Percentiles rank a stretch among this genome's conserved stretches.
These are phyloP conservation scores for Emergomyces orientalis DNA, from an alignment of 2,329 filamentous ascomycete genomes.

Conservation along the genomic window DNA sequence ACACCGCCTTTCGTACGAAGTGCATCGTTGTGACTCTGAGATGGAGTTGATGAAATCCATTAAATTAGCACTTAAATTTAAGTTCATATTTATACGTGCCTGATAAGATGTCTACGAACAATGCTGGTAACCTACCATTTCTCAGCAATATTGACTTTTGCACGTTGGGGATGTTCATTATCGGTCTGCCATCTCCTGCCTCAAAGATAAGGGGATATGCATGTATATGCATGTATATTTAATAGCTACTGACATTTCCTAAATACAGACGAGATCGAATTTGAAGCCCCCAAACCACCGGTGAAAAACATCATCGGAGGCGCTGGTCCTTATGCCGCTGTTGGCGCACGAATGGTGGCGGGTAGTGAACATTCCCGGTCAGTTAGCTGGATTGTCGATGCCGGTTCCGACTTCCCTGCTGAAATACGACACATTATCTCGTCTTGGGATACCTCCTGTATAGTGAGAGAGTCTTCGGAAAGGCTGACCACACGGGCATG, in stretches of 20 bases:
- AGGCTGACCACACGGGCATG: constrained; percentile 80
- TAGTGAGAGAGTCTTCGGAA: constrained; percentile 56
- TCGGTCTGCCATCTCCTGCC: constrained; percentile 37
- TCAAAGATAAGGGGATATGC: neutral
- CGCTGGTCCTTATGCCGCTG: constrained; percentile 73
- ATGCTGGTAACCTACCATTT: neutral
- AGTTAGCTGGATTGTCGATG: constrained; percentile 86
- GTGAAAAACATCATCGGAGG: constrained; percentile 76
- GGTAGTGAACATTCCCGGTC: constrained; percentile 54
- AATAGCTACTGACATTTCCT: neutral
- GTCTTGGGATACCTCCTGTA: constrained; percentile 65
- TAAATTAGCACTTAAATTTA: neutral
- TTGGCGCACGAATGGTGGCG: constrained; percentile 83
- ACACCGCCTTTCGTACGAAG: neutral
- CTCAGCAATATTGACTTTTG: constrained; percentile 44
- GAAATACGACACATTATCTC: constrained; percentile 55
- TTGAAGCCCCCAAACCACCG: constrained; percentile 57
- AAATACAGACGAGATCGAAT: constrained; percentile 77
- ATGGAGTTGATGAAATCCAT: neutral
- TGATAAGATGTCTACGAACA: constrained; percentile 3
- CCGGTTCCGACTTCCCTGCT: constrained; percentile 74
- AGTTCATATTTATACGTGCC: neutral
- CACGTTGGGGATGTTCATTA: constrained; percentile 56
- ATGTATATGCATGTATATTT: neutral
- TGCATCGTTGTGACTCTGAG: neutral